Conservation (phyloP, 768 basidiomycete genomes). For the Psilocybe azurescens region DNA sequence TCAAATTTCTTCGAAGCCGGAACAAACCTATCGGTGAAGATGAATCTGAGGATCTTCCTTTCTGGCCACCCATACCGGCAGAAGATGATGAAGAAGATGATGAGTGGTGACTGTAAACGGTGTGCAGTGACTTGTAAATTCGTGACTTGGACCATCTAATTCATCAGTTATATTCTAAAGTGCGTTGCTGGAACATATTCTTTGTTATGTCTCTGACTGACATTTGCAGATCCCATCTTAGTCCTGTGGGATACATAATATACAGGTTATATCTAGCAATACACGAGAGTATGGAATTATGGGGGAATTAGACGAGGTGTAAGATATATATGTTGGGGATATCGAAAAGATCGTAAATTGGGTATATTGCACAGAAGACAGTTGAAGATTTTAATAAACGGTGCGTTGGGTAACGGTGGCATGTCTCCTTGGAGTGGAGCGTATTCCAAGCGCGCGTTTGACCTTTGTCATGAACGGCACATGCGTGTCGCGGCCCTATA, state of each 20-base stretch:
- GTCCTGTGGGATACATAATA: neutral
- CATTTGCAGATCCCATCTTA: neutral
- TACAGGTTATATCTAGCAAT: neutral
- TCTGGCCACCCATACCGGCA: constrained; percentile 46
- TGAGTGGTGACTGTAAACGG: constrained; percentile 23
- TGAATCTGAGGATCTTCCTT: constrained; percentile 26
- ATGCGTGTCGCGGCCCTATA: constrained; percentile 44
- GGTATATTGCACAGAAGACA: neutral
- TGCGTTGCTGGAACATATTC: neutral
- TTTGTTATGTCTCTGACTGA: neutral
- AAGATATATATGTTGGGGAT: neutral
- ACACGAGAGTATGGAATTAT: neutral
- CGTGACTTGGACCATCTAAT: too few species aligned
- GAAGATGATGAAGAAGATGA: constrained; percentile 36
- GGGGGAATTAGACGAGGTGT: neutral
- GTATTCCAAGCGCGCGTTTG: constrained; percentile 56
- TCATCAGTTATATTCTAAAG: neutral
- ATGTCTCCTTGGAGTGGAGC: constrained; percentile 41
- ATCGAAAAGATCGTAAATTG: neutral
- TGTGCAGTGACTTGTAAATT: neutral
- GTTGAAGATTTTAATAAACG: constrained; percentile 5
- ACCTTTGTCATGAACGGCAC: constrained; percentile 57
- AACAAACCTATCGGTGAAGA: constrained; percentile 11
- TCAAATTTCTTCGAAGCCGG: constrained; percentile 22
- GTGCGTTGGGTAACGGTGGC: constrained; percentile 4